Evolutionary conservation across 1,139 yeast species (phyloP).

Genomic region (Pichia cactophila): DNA sequence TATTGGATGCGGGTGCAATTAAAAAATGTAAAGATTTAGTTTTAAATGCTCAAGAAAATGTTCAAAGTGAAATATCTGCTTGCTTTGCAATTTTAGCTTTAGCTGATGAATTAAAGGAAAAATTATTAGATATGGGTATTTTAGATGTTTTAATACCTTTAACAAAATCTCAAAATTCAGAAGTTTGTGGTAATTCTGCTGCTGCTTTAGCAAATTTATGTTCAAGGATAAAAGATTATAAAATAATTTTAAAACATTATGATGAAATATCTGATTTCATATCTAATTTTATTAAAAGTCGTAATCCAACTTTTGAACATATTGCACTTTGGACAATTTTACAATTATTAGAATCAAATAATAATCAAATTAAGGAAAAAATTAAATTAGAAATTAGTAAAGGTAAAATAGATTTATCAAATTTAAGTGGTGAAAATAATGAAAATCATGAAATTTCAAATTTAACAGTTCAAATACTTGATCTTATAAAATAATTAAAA

Average conservation of each 20-base stretch:
- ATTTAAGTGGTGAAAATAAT: slow-evolving; percentile 33
- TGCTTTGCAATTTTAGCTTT: slow-evolving; percentile 94
- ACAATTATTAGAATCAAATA: slow-evolving; percentile 85
- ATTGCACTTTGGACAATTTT: slow-evolving; percentile 96
- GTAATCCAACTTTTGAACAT: slow-evolving; percentile 95
- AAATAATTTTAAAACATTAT: slow-evolving; percentile 77
- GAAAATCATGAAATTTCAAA: slow-evolving; percentile 58
- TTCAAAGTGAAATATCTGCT: slow-evolving; percentile 94
- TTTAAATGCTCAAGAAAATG: slow-evolving; percentile 73
- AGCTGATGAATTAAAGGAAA: slow-evolving; percentile 89
- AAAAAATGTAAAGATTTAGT: slow-evolving; percentile 88
- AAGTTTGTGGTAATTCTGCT: slow-evolving; percentile 97
- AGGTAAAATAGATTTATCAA: slow-evolving; percentile 27
- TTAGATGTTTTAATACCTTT: slow-evolving; percentile 86
- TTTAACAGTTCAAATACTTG: slow-evolving; percentile 70
- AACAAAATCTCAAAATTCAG: slow-evolving; percentile 81
- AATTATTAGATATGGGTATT: slow-evolving; percentile 75
- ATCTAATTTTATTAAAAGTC: slow-evolving; percentile 69
- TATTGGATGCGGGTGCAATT: slow-evolving; percentile 93
- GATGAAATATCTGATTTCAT: slow-evolving; percentile 86
- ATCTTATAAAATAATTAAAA: slow-evolving; percentile 22
- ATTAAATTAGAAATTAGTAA: slow-evolving; percentile 41
- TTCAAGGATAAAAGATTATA: slow-evolving; percentile 79
- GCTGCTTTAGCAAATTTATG: slow-evolving; percentile 96
- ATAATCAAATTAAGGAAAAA: slow-evolving; percentile 55